Evolutionary conservation across 352 stramenopile species (phyloP).

Genomic region (Thalassiosira livingstoniorum): DNA sequence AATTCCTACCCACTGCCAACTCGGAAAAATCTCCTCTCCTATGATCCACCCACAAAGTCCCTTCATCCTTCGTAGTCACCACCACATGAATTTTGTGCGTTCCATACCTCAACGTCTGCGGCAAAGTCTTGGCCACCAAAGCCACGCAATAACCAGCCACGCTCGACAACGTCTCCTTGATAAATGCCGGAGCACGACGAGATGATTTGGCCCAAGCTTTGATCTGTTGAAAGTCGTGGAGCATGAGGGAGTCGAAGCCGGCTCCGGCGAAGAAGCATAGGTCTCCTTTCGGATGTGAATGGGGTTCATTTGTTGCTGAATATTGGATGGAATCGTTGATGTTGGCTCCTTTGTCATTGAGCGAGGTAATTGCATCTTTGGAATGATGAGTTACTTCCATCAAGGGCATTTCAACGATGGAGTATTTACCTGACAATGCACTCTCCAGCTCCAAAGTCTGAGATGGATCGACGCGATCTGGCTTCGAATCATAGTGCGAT

Average conservation of each 20-base stretch:
- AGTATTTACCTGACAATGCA: slow-evolving; percentile 36
- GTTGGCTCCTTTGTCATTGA: not conserved
- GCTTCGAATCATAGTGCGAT: not conserved
- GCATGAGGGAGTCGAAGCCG: slow-evolving; percentile 78
- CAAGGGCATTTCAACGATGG: slow-evolving; percentile 71
- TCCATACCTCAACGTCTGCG: slow-evolving; percentile 58
- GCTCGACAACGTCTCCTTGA: slow-evolving; percentile 57
- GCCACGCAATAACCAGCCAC: slow-evolving; percentile 78
- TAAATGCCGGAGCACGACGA: slow-evolving; percentile 27
- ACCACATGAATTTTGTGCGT: slow-evolving; percentile 66
- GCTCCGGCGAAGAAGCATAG: slow-evolving; percentile 79
- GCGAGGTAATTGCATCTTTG: not conserved
- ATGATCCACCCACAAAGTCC: slow-evolving; percentile 77
- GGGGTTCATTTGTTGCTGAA: not conserved
- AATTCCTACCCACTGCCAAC: slow-evolving; percentile 11
- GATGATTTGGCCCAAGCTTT: slow-evolving; percentile 62
- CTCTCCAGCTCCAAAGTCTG: not conserved
- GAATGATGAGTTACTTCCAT: slow-evolving; percentile 65
- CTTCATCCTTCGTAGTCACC: slow-evolving; percentile 61
- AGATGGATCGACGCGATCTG: too few relatives aligned
- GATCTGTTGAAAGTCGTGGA: slow-evolving; percentile 78
- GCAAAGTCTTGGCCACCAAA: slow-evolving; percentile 71
- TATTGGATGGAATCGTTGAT: not conserved
- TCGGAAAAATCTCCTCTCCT: slow-evolving; percentile 72
- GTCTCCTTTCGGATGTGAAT: slow-evolving; percentile 34